Conservation (phyloP, 768 basidiomycete species). For the Agrocybe praecox region DNA sequence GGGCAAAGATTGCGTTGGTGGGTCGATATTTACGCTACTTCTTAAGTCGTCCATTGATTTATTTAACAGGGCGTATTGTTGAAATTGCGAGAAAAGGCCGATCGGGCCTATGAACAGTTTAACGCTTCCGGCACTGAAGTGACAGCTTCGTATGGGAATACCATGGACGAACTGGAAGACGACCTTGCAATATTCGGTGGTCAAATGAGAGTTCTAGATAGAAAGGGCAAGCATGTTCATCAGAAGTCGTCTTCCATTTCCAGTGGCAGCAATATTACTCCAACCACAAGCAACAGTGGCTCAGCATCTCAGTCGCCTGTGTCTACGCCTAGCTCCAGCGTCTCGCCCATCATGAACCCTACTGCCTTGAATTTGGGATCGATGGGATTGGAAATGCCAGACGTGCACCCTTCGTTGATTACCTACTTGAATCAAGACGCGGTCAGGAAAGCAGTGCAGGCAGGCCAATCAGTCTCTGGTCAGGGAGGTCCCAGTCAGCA, state of each 20-base stretch:
- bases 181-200: conserved; percentile 60
- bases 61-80: conserved; percentile 40
- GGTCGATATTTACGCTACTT: conserved; percentile 3
- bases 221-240: conserved; percentile 21
- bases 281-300: neutral
- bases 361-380: neutral
- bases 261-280: neutral
- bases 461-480: neutral
- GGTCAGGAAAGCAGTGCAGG: conserved; percentile 18
- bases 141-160: conserved; percentile 12
- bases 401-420: conserved; percentile 33
- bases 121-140: conserved; percentile 14
- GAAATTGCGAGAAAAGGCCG: conserved; percentile 48
- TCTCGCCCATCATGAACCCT: conserved; percentile 1
- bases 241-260: conserved; percentile 11
- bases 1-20: conserved; percentile 51
- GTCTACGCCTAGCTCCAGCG: conserved; percentile 1
- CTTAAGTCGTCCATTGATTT: neutral
- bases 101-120: conserved; percentile 33
- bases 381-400: conserved; percentile 17
- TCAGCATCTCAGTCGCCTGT: conserved; percentile 6
- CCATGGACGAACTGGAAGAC: conserved; percentile 38
- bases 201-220: conserved; percentile 45
- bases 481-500: neutral
- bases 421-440: conserved; percentile 33